These are phyloP conservation scores for Paralagenidium karlingii DNA, from an alignment of 352 stramenopile genomes.

Conservation along the genomic window DNA sequence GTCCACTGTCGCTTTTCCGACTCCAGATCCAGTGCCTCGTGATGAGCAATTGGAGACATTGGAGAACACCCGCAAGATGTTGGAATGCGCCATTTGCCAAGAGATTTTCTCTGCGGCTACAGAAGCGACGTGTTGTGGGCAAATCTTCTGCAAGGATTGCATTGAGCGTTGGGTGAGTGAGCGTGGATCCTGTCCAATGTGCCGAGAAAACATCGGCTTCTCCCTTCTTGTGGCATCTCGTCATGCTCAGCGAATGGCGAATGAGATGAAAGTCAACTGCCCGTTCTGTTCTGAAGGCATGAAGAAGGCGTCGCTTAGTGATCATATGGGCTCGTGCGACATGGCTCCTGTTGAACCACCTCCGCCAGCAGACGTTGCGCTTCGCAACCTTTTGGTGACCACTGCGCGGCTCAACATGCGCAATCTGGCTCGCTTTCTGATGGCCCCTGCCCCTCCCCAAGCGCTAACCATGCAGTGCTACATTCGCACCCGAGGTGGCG, in stretches of 20 bases:
- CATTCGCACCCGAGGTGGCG: conserved; percentile 65
- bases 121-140: conserved; percentile 68
- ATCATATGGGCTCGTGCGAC: conserved; percentile 54
- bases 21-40: conserved; percentile 32
- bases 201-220: conserved; percentile 57
- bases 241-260: conserved; percentile 72
- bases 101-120: conserved; percentile 64
- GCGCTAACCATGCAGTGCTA: conserved; percentile 80
- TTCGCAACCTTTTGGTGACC: conserved; percentile 41
- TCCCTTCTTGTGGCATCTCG: conserved; percentile 44
- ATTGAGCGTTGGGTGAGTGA: conserved; percentile 80
- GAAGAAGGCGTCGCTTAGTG: conserved; percentile 55
- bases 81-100: conserved; percentile 78
- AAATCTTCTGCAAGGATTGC: conserved; percentile 77
- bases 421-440: conserved; percentile 43
- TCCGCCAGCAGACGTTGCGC: conserved; percentile 49
- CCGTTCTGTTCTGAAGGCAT: conserved; percentile 45
- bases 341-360: conserved; percentile 60
- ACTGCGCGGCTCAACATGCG: conserved; percentile 39
- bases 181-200: conserved; percentile 71
- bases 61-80: conserved; percentile 77
- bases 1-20: conserved; percentile 43
- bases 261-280: conserved; percentile 72
- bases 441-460: conserved; percentile 35
- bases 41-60: conserved; percentile 68